Percentiles rank a stretch among this genome's conserved stretches.
These are phyloP conservation scores for Cinchona pubescens DNA, from an alignment of 257 asterid species.

Conservation along the genomic window DNA sequence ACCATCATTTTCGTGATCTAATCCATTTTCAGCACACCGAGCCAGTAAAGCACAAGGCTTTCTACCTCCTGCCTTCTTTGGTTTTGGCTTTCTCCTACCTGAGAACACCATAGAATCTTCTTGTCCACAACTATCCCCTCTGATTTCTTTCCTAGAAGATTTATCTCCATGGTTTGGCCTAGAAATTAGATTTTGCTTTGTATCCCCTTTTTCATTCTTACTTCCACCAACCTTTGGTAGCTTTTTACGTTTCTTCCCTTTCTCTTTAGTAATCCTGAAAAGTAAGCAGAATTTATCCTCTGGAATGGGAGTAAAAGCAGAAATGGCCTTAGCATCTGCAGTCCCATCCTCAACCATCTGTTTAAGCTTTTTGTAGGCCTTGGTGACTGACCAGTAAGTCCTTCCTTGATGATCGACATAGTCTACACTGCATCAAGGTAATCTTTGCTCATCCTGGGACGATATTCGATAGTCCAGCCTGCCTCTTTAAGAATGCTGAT, in stretches of 20 bases:
- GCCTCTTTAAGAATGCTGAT: constrained; percentile 55
- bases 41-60: constrained; percentile 51
- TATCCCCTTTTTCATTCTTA: constrained; percentile 31
- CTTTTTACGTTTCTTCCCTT: constrained; percentile 35
- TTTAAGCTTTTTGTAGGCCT: constrained; percentile 71
- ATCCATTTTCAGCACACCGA: constrained; percentile 58
- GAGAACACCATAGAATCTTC: constrained; percentile 3
- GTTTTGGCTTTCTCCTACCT: constrained; percentile 27
- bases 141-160: constrained; percentile 10
- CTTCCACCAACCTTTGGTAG: constrained; percentile 23
- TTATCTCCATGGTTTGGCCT: constrained; percentile 6
- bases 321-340: constrained; percentile 45
- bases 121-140: constrained; percentile 9
- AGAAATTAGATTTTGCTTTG: constrained; percentile 23
- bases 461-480: constrained; percentile 79
- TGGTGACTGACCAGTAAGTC: constrained; percentile 79
- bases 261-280: constrained; percentile 47
- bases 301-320: constrained; percentile 62
- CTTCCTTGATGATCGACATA: constrained; percentile 64
- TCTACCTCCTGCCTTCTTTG: constrained; percentile 30
- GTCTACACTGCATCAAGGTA: constrained; percentile 81
- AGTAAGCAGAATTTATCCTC: constrained; percentile 59
- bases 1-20: constrained; percentile 42
- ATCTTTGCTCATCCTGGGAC: constrained; percentile 54
- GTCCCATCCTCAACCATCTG: constrained; percentile 60